These are phyloP conservation scores for Candida yuanshanica DNA, from an alignment of 805 yeast genomes.

Conservation along the genomic window DNA sequence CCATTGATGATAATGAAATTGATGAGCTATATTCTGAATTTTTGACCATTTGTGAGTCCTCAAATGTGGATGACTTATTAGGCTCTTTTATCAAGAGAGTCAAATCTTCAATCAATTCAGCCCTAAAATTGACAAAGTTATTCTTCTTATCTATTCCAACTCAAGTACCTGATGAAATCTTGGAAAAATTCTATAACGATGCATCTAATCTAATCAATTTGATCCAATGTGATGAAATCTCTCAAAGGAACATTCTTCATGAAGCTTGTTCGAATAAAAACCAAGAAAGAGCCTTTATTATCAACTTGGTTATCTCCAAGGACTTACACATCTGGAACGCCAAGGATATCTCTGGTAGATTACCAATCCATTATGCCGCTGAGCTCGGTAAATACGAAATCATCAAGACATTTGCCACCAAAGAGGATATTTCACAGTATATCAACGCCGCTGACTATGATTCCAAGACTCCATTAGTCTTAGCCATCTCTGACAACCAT, in stretches of 20 bases:
- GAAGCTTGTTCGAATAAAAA: conserved; percentile 38
- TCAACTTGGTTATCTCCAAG: conserved; percentile 16
- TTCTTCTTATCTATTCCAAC: conserved; percentile 64
- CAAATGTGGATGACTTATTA: conserved; percentile 33
- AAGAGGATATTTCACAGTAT: conserved; percentile 22
- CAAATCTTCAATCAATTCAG: conserved; percentile 32
- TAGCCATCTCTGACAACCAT: conserved; percentile 70
- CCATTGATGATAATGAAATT: conserved; percentile 38
- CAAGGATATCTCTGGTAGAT: conserved; percentile 67
- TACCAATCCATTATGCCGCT: conserved; percentile 85
- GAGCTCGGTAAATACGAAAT: conserved; percentile 45
- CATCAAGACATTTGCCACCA: conserved; percentile 31
- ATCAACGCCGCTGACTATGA: conserved; percentile 54
- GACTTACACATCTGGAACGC: conserved; percentile 26
- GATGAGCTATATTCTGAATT: conserved; percentile 74
- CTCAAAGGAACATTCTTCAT: conserved; percentile 71
- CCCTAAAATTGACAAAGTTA: conserved; percentile 55
- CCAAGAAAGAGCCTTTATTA: conserved; percentile 19
- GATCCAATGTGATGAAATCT: conserved; percentile 60
- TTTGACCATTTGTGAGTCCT: conserved; percentile 42
- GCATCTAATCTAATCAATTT: conserved; percentile 47
- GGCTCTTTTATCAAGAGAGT: conserved; percentile 40
- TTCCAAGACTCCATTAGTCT: conserved; percentile 74
- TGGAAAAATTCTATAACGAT: conserved; percentile 40
- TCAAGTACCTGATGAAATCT: conserved; percentile 52